Percentiles rank a stretch among this genome's conserved stretches.
Evolutionary conservation across 1,284 basidiomycete genomes (phyloP).

Genomic region (Papiliotrema fonsecae): DNA sequence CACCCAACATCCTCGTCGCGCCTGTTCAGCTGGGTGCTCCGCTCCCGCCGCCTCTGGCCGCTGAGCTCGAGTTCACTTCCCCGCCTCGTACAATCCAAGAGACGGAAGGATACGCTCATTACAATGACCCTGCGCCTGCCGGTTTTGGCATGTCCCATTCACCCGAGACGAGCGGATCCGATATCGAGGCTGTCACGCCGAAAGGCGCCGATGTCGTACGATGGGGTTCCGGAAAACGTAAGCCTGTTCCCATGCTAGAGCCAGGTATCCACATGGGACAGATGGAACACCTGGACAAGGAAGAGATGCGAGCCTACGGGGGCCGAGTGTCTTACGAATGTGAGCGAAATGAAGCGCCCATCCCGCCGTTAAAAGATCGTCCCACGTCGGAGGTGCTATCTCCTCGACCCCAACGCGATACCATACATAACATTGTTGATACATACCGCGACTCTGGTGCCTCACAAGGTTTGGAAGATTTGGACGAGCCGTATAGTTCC

Average conservation of each 20-base stretch:
- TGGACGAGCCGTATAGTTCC: not conserved
- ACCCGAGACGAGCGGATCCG: constrained; percentile 6
- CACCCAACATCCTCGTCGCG: too few relatives aligned
- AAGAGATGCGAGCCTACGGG: not conserved
- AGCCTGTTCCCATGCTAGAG: not conserved
- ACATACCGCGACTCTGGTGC: constrained; percentile 22
- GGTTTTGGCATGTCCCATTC: not conserved
- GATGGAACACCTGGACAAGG: not conserved
- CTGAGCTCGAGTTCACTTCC: not conserved
- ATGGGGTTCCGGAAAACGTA: constrained; percentile 1
- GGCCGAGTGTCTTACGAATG: not conserved
- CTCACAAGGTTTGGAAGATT: not conserved
- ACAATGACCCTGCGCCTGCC: not conserved
- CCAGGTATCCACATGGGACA: not conserved
- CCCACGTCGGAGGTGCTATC: constrained; percentile 3
- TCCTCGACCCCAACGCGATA: constrained; percentile 18
- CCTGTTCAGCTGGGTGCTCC: constrained; percentile 7
- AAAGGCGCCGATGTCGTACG: not conserved
- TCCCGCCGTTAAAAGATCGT: constrained; percentile 5
- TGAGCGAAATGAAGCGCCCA: not conserved
- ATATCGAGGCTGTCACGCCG: not conserved
- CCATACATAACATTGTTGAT: constrained; percentile 30
- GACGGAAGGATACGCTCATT: not conserved
- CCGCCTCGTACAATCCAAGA: not conserved
- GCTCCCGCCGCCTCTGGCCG: constrained; percentile 17